Base-by-base conservation (phyloP, 2,329 filamentous ascomycete genomes). In the Chaetomium sp. region DNA sequence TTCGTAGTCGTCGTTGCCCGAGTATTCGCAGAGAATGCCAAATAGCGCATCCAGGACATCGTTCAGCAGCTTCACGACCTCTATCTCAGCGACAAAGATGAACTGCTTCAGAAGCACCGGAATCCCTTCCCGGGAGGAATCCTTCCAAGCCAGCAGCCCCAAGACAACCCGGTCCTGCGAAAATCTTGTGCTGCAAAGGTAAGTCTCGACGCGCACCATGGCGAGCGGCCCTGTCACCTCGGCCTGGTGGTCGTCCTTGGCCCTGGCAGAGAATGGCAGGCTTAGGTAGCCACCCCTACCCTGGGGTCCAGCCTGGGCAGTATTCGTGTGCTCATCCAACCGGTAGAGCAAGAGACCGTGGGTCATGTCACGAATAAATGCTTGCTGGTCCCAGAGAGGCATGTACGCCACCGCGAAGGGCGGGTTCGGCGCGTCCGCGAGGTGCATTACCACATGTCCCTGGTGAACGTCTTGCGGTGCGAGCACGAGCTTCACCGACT, bases 21-120 rank as follows among this genome's bases (percentile, higher is more conserved):
- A 88, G 72, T 96, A 89, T 71, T 97, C 93, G 33, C 96, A 91
- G 31, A 98, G 81, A 31, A 97, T 93, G 6, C 92, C 90, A 74
- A 99, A 99, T 0, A 99, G 85, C 0, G 92, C 87, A 75, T 97
- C 92, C 60, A 99, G 89, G 1, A 98, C 93, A 71, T 96, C 90
- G 68, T 86, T 90, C 8, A 98, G 81, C 50, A 98, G 84, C 79
- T 98, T 99, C 67, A 99, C 95, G 38, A 99, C 91, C 77, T 99
- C 96, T 63, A 98, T 97, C 75, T 99, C 95, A 0, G 95, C 91
- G 0, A 99, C 93, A 70, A 98, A 98, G 23, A 93, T 88, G 57
- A 98, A 86, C 70, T 93, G 89, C 74, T 90, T 90, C 50, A 99
- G 79, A 0, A 96, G 80, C 27, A 87, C 83, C 0, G 91, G 82